phyloP scores from a whole-genome alignment of 2,329 filamentous ascomycete species.

The Trichoderma cornu-damae region DNA sequence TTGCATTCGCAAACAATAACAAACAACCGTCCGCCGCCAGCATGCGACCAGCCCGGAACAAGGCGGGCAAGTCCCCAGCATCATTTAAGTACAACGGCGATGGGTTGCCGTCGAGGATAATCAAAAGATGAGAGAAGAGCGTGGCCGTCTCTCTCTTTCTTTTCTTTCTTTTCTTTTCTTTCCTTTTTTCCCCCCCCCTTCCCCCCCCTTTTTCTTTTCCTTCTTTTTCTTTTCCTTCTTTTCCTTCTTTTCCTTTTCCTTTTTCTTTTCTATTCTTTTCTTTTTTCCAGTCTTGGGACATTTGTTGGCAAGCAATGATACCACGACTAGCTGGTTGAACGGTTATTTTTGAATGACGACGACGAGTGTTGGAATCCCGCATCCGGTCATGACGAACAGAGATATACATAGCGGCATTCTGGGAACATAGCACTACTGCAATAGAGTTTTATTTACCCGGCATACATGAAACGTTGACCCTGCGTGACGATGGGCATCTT shows the following conservation, averaged over 20 bases:
- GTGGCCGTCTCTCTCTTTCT: no score
- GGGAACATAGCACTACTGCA: background rate
- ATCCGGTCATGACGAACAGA: background rate
- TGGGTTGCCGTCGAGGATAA: conserved; percentile 18
- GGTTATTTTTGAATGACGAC: background rate
- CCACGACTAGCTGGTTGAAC: background rate
- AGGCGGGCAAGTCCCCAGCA: conserved; percentile 13
- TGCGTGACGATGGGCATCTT: background rate
- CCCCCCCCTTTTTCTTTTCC: background rate
- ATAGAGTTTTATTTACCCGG: conserved; percentile 1
- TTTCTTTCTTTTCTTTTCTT: background rate
- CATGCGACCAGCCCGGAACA: conserved; percentile 2
- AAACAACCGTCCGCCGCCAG: conserved; percentile 2
- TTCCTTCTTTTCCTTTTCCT: background rate
- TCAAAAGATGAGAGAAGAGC: conserved; percentile 18
- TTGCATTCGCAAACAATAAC: conserved; percentile 16
- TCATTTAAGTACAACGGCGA: conserved; percentile 18
- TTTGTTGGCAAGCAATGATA: background rate
- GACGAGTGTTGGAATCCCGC: background rate
- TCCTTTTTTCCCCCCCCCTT: background rate
- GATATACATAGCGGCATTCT: background rate
- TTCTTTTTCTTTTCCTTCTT: background rate
- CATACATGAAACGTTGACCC: background rate
- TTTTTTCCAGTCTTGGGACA: background rate
- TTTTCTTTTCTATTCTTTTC: background rate